These are phyloP conservation scores for Rhodosorus marinus DNA, from an alignment of 23 red algal genomes.

Conservation along the genomic window DNA sequence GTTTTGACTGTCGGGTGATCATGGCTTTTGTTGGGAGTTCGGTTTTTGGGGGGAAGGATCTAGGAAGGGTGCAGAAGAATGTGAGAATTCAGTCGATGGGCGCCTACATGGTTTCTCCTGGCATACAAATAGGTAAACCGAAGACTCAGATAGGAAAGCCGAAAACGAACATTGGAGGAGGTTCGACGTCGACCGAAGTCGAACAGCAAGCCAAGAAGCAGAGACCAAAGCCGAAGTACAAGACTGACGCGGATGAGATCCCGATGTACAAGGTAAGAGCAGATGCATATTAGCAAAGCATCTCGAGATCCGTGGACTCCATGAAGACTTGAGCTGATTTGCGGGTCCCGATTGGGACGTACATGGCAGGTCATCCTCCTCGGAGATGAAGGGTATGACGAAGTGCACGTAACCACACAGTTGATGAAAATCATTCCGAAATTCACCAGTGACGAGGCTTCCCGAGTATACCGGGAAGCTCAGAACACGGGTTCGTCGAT, in stretches of 20 bases:
- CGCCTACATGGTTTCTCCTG: too few species aligned
- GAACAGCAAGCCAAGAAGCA: constrained; percentile 40
- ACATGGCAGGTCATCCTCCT: constrained; percentile 96
- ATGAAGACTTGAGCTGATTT: too few species aligned
- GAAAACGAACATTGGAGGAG: constrained; percentile 4
- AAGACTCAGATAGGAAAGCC: constrained; percentile 87
- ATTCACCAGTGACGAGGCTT: constrained; percentile 75
- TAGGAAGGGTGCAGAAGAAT: too few species aligned
- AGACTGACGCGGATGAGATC: constrained; percentile 68
- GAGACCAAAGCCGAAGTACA: constrained; percentile 49
- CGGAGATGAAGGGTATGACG: constrained; percentile 93
- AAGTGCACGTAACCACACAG: constrained; percentile 62
- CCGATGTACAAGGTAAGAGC: constrained; percentile 93
- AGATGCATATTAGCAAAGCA: too few species aligned
- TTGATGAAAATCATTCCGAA: constrained; percentile 77
- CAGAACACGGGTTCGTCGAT: constrained; percentile 46
- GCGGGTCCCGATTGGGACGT: too few species aligned
- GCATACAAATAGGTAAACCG: constrained; percentile 65
- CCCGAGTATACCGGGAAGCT: constrained; percentile 56
- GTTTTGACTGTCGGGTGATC: too few species aligned
- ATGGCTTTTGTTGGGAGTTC: too few species aligned
- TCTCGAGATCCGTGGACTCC: too few species aligned
- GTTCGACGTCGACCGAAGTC: constrained; percentile 18
- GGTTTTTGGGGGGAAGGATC: too few species aligned
- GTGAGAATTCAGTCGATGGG: too few species aligned